Evolutionary conservation across 768 basidiomycete genomes (phyloP), one percentile per base, ranked within the genome.

Genomic region (Macrolepiota dolichaula): DNA sequence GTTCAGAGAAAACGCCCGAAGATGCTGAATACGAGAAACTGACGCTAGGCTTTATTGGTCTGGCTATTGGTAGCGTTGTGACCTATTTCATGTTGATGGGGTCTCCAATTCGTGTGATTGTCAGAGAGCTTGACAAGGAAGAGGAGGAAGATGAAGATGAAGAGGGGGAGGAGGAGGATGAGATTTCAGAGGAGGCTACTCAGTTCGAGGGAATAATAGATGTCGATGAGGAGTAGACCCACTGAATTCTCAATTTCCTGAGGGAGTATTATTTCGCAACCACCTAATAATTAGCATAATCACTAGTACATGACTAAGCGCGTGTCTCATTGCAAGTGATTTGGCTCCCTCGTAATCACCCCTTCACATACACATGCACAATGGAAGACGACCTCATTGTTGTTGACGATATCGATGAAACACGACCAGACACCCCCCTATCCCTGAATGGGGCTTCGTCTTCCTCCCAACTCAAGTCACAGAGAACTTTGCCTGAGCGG

Each of bases 331-430:
- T n/a, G 19, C 17, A 19, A 22, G 40, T 15, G 40, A 42, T 19
- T 19, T 9, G 17, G 5, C 42, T n/a, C 17, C 17, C 2, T 17
- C 9, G 5, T 1, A n/a, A 44, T 58, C 49, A 22, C 55, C 29
- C 50, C 22, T 35, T 36, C 19, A 35, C 55, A 19, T 29, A 52
- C 42, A 47, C 49, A 38, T 50, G 15, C 25, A 25, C 58, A 59
- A 84, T 81, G 80, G 84, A 86, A 64, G 83, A 86, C 62, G 85
- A 86, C 69, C 76, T 85, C 62, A 85, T 86, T 64, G 78, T 86
- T 57, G 78, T 86, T 29, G 85, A 86, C 66, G 85, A 86, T 69
- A 68, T 81, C 57, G 85, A 85, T 51, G 59, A 49, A 27, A 58
- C 66, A 35, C 68, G 69, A 69, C 64, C 63, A 64, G 73, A 69